Conservation (phyloP, 768 basidiomycete species). For the Kwoniella newhampshirensis region DNA sequence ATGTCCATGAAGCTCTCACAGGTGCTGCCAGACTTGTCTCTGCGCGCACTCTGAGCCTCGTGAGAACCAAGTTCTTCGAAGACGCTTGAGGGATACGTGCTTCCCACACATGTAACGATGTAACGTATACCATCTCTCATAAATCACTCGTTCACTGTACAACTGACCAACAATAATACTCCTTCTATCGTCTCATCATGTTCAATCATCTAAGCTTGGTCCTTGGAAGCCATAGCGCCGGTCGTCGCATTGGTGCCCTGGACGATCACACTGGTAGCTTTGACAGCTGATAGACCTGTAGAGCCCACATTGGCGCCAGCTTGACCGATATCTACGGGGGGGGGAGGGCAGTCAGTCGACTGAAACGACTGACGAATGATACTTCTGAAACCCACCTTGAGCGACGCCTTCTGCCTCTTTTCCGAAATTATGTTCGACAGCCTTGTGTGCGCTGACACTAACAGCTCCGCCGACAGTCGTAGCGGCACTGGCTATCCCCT, state of each 20-base stretch:
- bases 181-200: not conserved
- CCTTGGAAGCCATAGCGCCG: conserved; percentile 19
- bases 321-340: conserved; percentile 40
- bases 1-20: too few species aligned
- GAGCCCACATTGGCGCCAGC: conserved; percentile 41
- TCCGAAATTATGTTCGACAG: conserved; percentile 46
- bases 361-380: not conserved
- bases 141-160: too few species aligned
- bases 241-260: conserved; percentile 39
- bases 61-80: too few species aligned
- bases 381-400: conserved; percentile 35
- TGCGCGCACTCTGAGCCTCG: too few species aligned
- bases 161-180: too few species aligned
- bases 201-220: conserved; percentile 7
- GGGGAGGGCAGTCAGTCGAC: not conserved
- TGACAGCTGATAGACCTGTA: conserved; percentile 28
- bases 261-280: conserved; percentile 37
- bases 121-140: too few species aligned
- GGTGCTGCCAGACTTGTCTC: too few species aligned
- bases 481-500: conserved; percentile 38
- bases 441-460: conserved; percentile 43
- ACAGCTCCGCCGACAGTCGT: conserved; percentile 30
- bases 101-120: too few species aligned
- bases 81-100: too few species aligned
- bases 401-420: conserved; percentile 43